Conservation (phyloP, 2,329 filamentous ascomycete species). For the Nemania sp. region DNA sequence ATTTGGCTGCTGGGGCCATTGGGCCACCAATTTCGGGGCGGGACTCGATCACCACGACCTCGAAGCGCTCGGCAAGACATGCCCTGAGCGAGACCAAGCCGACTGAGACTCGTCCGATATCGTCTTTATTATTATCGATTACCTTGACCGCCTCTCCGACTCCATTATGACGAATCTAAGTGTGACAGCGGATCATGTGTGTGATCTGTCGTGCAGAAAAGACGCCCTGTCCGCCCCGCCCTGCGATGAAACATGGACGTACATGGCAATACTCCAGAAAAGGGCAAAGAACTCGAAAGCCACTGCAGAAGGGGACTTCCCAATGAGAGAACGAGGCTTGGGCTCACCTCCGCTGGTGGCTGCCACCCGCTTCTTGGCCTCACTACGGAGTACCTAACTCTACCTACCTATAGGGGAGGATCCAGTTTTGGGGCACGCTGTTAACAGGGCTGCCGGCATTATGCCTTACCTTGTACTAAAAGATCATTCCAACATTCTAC, state of each 20-base stretch:
- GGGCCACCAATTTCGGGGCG: conserved; percentile 53
- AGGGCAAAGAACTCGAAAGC: conserved; percentile 8
- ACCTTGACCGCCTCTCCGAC: conserved; percentile 37
- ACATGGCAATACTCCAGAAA: conserved; percentile 24
- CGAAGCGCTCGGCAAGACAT: conserved; percentile 53
- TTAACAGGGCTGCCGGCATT: too few species aligned
- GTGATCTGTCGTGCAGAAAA: conserved; percentile 39
- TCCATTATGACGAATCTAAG: conserved; percentile 28
- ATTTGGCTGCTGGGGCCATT: conserved; percentile 54
- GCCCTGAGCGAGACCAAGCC: conserved; percentile 55
- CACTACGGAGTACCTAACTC: too few species aligned
- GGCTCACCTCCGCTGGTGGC: conserved; percentile 31
- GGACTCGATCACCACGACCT: conserved; percentile 53
- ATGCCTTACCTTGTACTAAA: too few species aligned
- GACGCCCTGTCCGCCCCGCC: conserved; percentile 30
- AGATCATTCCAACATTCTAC: too few species aligned
- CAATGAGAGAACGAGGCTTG: conserved; percentile 16
- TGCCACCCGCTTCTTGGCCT: conserved; percentile 27
- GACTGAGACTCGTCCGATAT: conserved; percentile 48
- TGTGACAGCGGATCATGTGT: conserved; percentile 41
- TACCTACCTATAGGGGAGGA: too few species aligned
- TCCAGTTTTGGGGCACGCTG: too few species aligned
- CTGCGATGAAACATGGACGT: conserved; percentile 32
- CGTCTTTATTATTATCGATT: conserved; percentile 17
- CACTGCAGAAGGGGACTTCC: neutral